Base-by-base conservation (phyloP, 345 rosid species). In the Clarkia xantiana region DNA sequence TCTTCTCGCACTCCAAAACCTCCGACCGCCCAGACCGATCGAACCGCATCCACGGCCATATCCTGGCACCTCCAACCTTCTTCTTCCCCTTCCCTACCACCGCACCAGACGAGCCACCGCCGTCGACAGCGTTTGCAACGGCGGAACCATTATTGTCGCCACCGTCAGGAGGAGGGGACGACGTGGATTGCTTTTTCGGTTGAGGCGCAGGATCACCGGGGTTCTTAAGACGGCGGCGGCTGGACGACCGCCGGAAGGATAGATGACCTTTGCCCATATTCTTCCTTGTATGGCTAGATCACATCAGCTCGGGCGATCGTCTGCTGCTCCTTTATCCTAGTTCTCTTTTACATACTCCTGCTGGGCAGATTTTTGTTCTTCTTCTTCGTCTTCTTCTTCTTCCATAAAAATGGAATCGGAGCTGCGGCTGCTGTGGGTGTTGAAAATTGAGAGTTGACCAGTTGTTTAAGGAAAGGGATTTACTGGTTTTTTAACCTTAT, bases 41-140 rank as follows among this genome's bases (percentile, higher is more conserved):
- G 49, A 79, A 76, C 65, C 81, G 72, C 97, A 81, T 83, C 97
- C 97, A 90, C 22, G 81, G 74, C 97, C 97, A 90, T 44, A 81
- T 71, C 75, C 86, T 79, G 13, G 90, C 76, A 36, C 97, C 97
- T 6, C 76, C 85, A 10, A 75, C 73, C 80, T 83, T 91, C 89
- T 85, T 89, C 78, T 90, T 90, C 62, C 59, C 71, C 73, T 80
- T 86, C 34, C 71, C 57, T 58, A 75, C 42, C 18, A 40, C 53
- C 18, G 49, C 40, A 46, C 15, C 52, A 15, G 59, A 70, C 12
- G 57, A 73, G 4, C 62, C 12, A 53, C 41, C 29, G 67, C 59
- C 44, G 67, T 68, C 41, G 71, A 67, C 45, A 40, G 45, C 34
- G 22, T 38, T 59, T 41, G 16, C 25, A 17, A 20, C 14, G 49